phyloP scores from a whole-genome alignment of 2,329 filamentous ascomycete species.

The Verticillium klebahnii region DNA sequence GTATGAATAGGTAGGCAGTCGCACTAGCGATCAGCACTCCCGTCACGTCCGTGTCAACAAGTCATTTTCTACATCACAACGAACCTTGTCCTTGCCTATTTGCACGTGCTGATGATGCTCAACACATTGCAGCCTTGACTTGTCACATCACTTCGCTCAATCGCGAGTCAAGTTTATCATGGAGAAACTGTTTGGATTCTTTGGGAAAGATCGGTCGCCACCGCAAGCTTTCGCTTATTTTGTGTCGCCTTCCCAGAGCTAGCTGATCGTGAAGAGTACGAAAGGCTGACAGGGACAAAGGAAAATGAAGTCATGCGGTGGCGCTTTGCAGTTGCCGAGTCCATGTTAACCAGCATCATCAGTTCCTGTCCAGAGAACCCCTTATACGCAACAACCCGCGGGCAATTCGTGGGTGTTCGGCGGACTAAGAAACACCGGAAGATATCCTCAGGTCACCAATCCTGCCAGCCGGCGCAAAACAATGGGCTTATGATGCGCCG shows the following conservation, averaged over 20 bases:
- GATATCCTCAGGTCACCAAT: slow-evolving; percentile 18
- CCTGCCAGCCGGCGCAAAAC: slow-evolving; percentile 12
- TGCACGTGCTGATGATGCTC: no score
- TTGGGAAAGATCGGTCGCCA: slow-evolving; percentile 28
- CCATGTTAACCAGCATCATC: slow-evolving; percentile 34
- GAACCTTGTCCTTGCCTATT: not conserved
- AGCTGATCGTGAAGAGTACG: slow-evolving; percentile 22
- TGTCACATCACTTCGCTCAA: not conserved
- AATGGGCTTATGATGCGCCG: not conserved
- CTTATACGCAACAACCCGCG: slow-evolving; percentile 36
- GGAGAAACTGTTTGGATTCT: slow-evolving; percentile 24
- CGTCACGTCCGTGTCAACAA: not conserved
- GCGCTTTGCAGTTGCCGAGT: slow-evolving; percentile 21
- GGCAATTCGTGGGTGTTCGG: slow-evolving; percentile 31
- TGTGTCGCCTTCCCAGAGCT: slow-evolving; percentile 20
- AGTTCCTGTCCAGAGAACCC: slow-evolving; percentile 39
- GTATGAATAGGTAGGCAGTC: no score
- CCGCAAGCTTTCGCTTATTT: slow-evolving; percentile 29
- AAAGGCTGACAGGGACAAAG: slow-evolving; percentile 28
- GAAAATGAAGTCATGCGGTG: slow-evolving; percentile 29
- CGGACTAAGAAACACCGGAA: slow-evolving; percentile 28
- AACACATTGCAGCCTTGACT: not conserved
- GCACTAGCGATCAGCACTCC: no score
- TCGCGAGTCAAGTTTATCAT: not conserved
- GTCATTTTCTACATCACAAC: not conserved